Conservation (phyloP, 129 eudicot genomes). For the Oenanthe sinensis region DNA sequence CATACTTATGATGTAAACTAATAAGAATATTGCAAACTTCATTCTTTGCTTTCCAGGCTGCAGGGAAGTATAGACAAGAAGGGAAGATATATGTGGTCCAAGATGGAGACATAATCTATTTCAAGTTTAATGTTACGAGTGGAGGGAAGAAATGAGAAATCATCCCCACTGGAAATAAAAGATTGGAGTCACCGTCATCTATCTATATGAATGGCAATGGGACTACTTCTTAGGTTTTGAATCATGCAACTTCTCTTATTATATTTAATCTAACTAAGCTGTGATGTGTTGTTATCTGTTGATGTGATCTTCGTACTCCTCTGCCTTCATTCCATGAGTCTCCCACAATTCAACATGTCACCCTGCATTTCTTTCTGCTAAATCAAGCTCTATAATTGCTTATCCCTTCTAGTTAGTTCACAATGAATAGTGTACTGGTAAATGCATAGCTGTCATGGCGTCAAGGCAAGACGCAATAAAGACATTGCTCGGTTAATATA, state of each 20-base stretch:
- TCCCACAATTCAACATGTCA: too few relatives aligned
- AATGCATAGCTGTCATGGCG: neutral
- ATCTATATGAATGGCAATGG: neutral
- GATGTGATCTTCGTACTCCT: neutral
- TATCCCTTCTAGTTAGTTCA: neutral
- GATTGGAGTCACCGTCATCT: neutral
- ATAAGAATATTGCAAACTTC: neutral
- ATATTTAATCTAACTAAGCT: neutral
- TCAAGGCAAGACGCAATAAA: neutral
- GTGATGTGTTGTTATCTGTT: neutral
- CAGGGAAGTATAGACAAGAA: slow-evolving; percentile 92
- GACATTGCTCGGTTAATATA: too few relatives aligned
- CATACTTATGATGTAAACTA: too few relatives aligned
- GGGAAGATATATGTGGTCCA: slow-evolving; percentile 93
- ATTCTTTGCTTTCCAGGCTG: slow-evolving; percentile 44
- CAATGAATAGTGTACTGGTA: neutral
- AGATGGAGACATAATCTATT: slow-evolving; percentile 87
- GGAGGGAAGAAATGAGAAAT: slow-evolving; percentile 83
- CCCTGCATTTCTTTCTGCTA: neutral
- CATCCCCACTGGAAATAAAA: neutral
- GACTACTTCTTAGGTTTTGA: neutral
- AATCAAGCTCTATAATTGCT: neutral
- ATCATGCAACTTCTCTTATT: neutral
- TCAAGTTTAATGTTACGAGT: slow-evolving; percentile 91
- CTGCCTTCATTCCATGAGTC: neutral